These are phyloP conservation scores for Ophiostoma ips DNA, from an alignment of 2,329 filamentous ascomycete species.

Conservation along the genomic window DNA sequence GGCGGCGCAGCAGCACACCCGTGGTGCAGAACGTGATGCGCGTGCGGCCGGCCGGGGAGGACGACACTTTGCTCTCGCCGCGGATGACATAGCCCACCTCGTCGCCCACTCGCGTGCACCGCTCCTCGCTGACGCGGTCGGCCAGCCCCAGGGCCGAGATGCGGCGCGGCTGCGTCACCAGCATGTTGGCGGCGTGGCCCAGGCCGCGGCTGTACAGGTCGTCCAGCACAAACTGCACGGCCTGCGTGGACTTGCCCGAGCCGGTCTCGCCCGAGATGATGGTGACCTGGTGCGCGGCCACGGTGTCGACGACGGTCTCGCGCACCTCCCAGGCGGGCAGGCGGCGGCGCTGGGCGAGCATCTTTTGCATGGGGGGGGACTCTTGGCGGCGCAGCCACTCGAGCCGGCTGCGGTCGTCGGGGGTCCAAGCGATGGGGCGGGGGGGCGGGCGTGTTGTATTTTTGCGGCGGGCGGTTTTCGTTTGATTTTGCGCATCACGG, in stretches of 20 bases:
- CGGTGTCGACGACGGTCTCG: constrained; percentile 61
- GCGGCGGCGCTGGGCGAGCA: constrained; percentile 57
- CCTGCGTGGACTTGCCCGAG: constrained; percentile 93
- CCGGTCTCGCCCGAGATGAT: constrained; percentile 97
- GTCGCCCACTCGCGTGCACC: constrained; percentile 56
- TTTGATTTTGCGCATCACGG: too few relatives aligned
- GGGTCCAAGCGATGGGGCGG: constrained; percentile 50
- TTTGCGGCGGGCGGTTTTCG: too few relatives aligned
- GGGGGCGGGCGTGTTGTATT: too few relatives aligned
- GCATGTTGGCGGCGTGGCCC: constrained; percentile 70
- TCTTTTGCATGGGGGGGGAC: constrained; percentile 52
- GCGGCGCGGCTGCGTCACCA: constrained; percentile 88
- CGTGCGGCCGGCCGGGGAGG: constrained; percentile 44
- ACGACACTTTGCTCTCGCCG: constrained; percentile 63
- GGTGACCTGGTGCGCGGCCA: constrained; percentile 69
- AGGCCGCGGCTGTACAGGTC: constrained; percentile 67
- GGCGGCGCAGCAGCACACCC: constrained; percentile 73
- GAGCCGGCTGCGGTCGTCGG: constrained; percentile 44
- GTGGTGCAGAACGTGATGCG: constrained; percentile 95
- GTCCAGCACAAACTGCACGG: constrained; percentile 89
- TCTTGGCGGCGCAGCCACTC: constrained; percentile 59
- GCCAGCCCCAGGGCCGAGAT: constrained; percentile 91
- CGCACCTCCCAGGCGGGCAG: constrained; percentile 81
- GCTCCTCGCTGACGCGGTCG: constrained; percentile 86
- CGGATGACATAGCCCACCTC: constrained; percentile 89